Evolutionary conservation across 345 rosid species (phyloP), one percentile per base, ranked within the genome.

Genomic region (Hibiscus trionum): DNA sequence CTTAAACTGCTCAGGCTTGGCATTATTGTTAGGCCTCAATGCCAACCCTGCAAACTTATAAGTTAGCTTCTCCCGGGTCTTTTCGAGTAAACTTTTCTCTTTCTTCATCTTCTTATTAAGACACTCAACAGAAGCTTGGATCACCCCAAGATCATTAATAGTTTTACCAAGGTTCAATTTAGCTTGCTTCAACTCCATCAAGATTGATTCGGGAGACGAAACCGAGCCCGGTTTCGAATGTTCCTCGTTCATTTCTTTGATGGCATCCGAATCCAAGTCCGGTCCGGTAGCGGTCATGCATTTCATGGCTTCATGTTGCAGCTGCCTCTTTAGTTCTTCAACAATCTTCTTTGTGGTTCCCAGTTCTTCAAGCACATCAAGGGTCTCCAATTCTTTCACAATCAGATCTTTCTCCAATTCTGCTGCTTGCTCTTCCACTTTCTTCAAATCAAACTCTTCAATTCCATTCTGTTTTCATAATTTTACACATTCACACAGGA

Each of bases 361-460:
- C 1, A 94, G 88, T 73, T 88, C 98, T 84, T 94, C 97, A 1
- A 94, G 82, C 44, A 94, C 96, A 82, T 94, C 98, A 1, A 94
- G 92, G 4, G 96, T 90, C 70, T 91, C 96, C 21, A 94, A 55
- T 80, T 94, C 99, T 82, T 94, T 94, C 80, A 94, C 93, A 14
- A 88, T 94, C 66, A 94, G 81, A 86, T 94, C 89, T 76, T 94
- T 91, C 90, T 94, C 98, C 65, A 91, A 74, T 70, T 90, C 95
- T 0, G 92, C 88, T 2, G 96, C 90, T 58, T 86, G 93, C 68
- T 94, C 96, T 77, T 91, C 97, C 79, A 87, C 97, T 82, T 81
- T 94, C 92, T 91, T 91, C 76, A 94, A 79, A 76, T 94, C 92
- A 55, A 90, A 81, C 63, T 87, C 91, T 72, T 85, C 93, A 60